Evolutionary conservation across 176 grass and related monocot genomes (phyloP).

Genomic region (Alopecurus myosuroides): DNA sequence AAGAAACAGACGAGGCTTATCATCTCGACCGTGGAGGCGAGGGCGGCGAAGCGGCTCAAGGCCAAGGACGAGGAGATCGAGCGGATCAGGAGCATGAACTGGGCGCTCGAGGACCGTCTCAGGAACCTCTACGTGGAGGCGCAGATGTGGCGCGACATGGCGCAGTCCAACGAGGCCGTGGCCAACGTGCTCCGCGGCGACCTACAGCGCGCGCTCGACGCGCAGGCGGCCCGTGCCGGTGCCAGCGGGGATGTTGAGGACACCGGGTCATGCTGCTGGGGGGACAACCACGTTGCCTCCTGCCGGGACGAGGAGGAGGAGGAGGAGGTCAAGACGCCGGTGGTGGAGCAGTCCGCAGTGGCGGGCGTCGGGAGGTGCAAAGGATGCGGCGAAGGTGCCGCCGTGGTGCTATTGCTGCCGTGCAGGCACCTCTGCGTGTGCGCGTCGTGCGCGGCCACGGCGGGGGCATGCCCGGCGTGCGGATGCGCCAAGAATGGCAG

Average conservation of each 20-base stretch:
- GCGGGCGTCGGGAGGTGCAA: neutral
- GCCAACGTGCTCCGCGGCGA: conserved; percentile 44
- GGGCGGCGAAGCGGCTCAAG: conserved; percentile 43
- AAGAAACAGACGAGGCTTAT: conserved; percentile 28
- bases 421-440: conserved; percentile 79
- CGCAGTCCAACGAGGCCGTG: conserved; percentile 51
- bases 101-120: conserved; percentile 53
- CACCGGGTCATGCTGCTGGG: conserved; percentile 72
- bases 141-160: conserved; percentile 65
- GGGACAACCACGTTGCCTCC: conserved; percentile 15
- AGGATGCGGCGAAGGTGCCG: conserved; percentile 34
- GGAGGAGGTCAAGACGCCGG: neutral
- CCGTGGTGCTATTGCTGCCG: conserved; percentile 65
- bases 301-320: neutral
- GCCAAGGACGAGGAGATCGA: conserved; percentile 60
- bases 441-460: conserved; percentile 43
- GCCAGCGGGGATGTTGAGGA: neutral
- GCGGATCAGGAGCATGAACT: conserved; percentile 41
- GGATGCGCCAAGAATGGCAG: conserved; percentile 47
- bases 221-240: neutral
- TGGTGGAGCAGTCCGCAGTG: neutral
- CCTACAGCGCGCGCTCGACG: conserved; percentile 46
- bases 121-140: conserved; percentile 44
- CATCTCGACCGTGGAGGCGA: conserved; percentile 25
- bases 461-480: conserved; percentile 58